Percentiles rank a stretch among this genome's conserved stretches.
These are phyloP conservation scores for Anisodus acutangulus DNA, from an alignment of 257 asterid genomes.

Conservation along the genomic window DNA sequence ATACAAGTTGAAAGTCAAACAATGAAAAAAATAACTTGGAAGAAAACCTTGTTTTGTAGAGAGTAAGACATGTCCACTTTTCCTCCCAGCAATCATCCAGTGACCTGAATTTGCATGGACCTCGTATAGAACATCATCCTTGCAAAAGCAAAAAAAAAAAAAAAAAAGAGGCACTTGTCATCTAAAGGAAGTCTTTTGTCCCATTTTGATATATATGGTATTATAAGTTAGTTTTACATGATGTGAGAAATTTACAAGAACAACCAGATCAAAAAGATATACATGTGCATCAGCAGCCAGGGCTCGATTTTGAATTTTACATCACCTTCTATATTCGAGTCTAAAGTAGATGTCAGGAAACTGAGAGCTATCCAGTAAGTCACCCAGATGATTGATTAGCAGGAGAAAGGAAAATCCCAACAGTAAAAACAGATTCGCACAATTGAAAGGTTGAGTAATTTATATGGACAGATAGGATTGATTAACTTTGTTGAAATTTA, in stretches of 20 bases:
- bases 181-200: neutral
- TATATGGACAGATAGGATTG: neutral
- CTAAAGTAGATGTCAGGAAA: neutral
- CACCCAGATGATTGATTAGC: conserved; percentile 13
- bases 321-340: neutral
- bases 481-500: neutral
- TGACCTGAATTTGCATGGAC: conserved; percentile 76
- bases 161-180: neutral
- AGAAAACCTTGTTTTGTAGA: conserved; percentile 75
- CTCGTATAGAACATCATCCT: conserved; percentile 90
- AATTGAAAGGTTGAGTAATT: neutral
- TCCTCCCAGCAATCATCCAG: conserved; percentile 99
- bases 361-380: conserved; percentile 11
- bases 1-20: conserved; percentile 5
- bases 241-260: neutral
- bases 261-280: conserved; percentile 9
- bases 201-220: neutral
- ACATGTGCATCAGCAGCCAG: conserved; percentile 17
- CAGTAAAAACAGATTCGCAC: neutral
- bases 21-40: neutral
- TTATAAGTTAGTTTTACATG: neutral
- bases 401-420: neutral
- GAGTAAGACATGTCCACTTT: conserved; percentile 78
- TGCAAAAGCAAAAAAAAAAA: conserved; percentile 26
- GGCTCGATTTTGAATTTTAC: neutral